phyloP scores from a whole-genome alignment of 345 rosid species.

The Pelargonium nanum region DNA sequence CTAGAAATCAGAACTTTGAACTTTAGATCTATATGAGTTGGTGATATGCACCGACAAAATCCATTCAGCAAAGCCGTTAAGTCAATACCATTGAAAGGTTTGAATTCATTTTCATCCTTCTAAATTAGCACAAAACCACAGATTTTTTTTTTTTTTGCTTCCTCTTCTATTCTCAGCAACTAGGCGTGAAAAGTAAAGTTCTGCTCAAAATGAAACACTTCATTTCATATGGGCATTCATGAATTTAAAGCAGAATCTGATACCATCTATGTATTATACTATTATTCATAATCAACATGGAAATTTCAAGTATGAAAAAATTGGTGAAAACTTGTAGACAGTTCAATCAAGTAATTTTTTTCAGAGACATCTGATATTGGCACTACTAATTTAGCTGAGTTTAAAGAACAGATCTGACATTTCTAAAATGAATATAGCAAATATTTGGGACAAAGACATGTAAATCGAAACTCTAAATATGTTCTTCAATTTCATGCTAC shows the following conservation, averaged over 20 bases:
- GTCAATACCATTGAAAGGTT: background rate
- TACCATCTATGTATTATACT: background rate
- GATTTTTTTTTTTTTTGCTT: too few relatives aligned
- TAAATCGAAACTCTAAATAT: too few relatives aligned
- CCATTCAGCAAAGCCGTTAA: background rate
- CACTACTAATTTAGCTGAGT: background rate
- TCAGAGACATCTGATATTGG: background rate
- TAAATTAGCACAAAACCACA: too few relatives aligned
- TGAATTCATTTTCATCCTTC: background rate
- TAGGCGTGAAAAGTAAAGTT: background rate
- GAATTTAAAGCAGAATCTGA: background rate
- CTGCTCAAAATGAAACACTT: background rate
- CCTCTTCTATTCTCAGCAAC: background rate
- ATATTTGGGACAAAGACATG: background rate
- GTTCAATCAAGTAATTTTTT: background rate
- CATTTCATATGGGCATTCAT: background rate
- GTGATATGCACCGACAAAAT: background rate
- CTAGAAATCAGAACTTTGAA: background rate
- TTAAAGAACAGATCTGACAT: background rate
- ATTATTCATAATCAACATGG: background rate
- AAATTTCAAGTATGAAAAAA: background rate
- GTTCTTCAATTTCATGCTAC: background rate
- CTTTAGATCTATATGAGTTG: background rate
- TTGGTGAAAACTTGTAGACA: background rate
- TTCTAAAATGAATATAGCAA: background rate